Base-by-base conservation (phyloP, 2,329 filamentous ascomycete species). In the Aspergillus novofumigatus region DNA sequence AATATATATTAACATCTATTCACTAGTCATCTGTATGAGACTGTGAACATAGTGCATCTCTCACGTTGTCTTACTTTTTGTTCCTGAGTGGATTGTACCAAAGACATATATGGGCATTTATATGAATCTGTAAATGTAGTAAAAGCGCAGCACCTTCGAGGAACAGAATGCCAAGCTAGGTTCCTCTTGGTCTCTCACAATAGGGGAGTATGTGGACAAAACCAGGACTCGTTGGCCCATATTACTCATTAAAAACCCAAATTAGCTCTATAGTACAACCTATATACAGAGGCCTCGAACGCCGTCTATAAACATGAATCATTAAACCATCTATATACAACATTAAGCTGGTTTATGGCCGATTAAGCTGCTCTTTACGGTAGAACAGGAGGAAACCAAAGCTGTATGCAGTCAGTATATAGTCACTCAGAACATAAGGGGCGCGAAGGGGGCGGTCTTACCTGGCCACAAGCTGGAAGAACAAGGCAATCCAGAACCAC, bases 401-500 rank as follows among this genome's bases (percentile, higher is more conserved):
- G 62, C 72, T 74, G 54, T 20, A 9, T 5, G 2, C 17, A 14
- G 14, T 60, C 48, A 58, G 54, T 45, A 1, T 21, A 20, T 4
- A 3, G 6, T 51, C 28, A 28, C 25, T 48, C 21, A 59, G 49
- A 51, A 3, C 0, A 23, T 25, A 32, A 29, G 2, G 2, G 5
- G 8, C 52, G n/a, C 9, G 50, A 59, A 74, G 3, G 23, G 23
- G 23, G 75, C 3, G 21, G 10, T 17, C 38, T 83, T 80, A 66
- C 82, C 73, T 86, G 59, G 88, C 78, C 17, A 78, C 69, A 52
- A 86, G 68, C 67, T 88, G 85, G 52, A 82, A 75, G 3, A 77
- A 52, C 45, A 88, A 65, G 52, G 80, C 82, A 55, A 86, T 74
- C 85, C 85, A 87, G 67, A 87, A 86, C 76, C 79, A 82, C 10